These are phyloP conservation scores for Penicillium aurantiogriseum DNA, from an alignment of 2,329 filamentous ascomycete genomes.

Conservation along the genomic window DNA sequence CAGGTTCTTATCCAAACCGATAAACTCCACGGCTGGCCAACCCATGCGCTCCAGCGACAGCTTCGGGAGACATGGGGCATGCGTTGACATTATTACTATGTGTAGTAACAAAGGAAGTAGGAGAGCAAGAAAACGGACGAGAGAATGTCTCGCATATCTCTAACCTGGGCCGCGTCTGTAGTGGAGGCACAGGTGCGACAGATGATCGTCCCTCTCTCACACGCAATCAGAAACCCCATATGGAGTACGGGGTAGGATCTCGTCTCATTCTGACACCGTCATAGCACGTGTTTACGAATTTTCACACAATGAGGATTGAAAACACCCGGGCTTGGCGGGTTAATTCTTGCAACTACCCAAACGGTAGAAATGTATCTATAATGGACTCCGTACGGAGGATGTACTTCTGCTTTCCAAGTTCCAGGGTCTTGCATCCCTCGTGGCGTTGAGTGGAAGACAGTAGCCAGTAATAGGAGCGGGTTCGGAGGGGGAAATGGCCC, in stretches of 20 bases:
- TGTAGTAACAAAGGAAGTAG: not conserved
- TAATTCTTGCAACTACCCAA: not conserved
- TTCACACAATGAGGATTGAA: not conserved
- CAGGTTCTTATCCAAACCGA: slow-evolving; percentile 23
- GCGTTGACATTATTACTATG: not conserved
- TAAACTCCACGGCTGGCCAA: slow-evolving; percentile 22
- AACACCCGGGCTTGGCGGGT: not conserved
- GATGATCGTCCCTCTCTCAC: not conserved
- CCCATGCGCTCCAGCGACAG: slow-evolving; percentile 19
- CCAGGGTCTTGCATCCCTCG: not conserved
- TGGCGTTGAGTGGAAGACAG: not conserved
- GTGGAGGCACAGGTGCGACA: not conserved
- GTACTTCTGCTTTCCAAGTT: slow-evolving; percentile 4
- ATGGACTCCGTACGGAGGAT: not conserved
- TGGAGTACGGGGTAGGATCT: not conserved
- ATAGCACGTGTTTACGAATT: not conserved
- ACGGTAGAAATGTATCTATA: not conserved
- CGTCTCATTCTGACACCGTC: not conserved
- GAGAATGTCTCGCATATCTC: not conserved
- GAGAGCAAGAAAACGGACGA: not conserved
- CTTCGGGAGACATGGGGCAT: slow-evolving; percentile 22
- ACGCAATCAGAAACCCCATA: not conserved
- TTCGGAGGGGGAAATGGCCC: not conserved
- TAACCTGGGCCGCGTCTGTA: not conserved
- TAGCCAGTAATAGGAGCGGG: not conserved